phyloP scores from a whole-genome alignment of 495 filamentous ascomycete genomes.

The Clavariopsis aquatica region DNA sequence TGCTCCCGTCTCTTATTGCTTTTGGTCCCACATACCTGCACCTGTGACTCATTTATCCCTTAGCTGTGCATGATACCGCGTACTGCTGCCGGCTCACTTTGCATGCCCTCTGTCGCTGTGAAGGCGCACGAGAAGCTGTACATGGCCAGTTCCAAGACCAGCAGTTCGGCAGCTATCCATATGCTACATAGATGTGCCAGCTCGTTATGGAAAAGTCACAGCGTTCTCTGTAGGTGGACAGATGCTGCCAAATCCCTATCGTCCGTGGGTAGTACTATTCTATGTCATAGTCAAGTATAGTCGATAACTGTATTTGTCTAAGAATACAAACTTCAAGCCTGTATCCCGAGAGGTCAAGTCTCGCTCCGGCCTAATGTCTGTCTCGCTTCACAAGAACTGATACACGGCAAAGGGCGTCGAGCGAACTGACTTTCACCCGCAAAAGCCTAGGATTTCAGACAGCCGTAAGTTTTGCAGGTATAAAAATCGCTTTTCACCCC shows the following conservation, averaged over 20 bases:
- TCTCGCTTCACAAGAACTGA: not conserved
- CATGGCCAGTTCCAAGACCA: too few relatives aligned
- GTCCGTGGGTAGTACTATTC: too few relatives aligned
- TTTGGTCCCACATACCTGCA: not conserved
- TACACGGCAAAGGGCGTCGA: not conserved
- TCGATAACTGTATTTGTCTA: too few relatives aligned
- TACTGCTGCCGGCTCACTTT: not conserved
- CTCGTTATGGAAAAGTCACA: too few relatives aligned
- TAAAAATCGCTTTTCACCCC: not conserved
- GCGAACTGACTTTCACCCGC: not conserved
- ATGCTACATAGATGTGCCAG: not conserved
- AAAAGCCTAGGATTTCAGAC: not conserved
- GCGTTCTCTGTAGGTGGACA: too few relatives aligned
- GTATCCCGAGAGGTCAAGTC: too few relatives aligned
- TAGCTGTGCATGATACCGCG: slow-evolving; percentile 3
- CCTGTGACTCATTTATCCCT: slow-evolving; percentile 22
- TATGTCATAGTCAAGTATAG: too few relatives aligned
- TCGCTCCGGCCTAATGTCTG: too few relatives aligned
- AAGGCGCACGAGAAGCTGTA: not conserved
- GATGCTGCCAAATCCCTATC: too few relatives aligned
- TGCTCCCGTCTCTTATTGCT: not conserved
- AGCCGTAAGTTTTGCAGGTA: not conserved
- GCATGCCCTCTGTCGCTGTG: not conserved
- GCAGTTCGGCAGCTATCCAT: not conserved
- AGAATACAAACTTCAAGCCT: too few relatives aligned